Evolutionary conservation across 2,329 filamentous ascomycete genomes (phyloP), one percentile per base, ranked within the genome.

Genomic region (Cladosporium sp.): DNA sequence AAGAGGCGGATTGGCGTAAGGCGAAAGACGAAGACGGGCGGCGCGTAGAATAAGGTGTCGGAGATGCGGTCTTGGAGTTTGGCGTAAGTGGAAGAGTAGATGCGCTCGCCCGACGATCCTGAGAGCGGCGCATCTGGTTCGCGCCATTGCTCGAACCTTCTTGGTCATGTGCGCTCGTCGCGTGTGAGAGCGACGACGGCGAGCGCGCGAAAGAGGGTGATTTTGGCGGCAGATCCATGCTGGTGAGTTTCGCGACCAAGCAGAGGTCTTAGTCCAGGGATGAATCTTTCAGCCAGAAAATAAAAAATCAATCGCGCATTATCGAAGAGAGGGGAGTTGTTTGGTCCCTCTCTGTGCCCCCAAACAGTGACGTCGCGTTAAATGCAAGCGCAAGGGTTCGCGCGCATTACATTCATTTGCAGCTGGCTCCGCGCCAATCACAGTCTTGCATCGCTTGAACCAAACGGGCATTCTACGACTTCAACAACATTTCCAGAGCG

Each of bases 1-100:
- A 52, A 3, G 59, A 52, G 12, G 43, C 43, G n/a, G 50, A 48
- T 38, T 43, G 49, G 19, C 41, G 43, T 19, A 43, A 22, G 13
- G 49, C 38, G 41, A 38, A 43, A 9, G 39, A 38, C 20, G 49
- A 51, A 16, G 49, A 40, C 18, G 49, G 36, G n/a, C 49, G 36
- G 6, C 36, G 41, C 8, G 35, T 27, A 11, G 49, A 51, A 22
- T 27, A 30, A 7, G 49, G 41, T 11, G 49, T 51, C n/a, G 47
- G 30, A 38, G 51, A 38, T 49, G 50, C 38, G 7, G 13, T 16
- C 15, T 16, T 16, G 4, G 13, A 15, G n/a, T n/a, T 35, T 35
- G 50, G 27, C 49, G 51, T 47, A 15, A 11, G 16, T 16, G 38
- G 38, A 13, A 22, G 48, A 18, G 42, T 19, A 20, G 35, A 20